Base-by-base conservation (phyloP, 2,329 filamentous ascomycete species). In the Pseudogymnoascus sp. region DNA sequence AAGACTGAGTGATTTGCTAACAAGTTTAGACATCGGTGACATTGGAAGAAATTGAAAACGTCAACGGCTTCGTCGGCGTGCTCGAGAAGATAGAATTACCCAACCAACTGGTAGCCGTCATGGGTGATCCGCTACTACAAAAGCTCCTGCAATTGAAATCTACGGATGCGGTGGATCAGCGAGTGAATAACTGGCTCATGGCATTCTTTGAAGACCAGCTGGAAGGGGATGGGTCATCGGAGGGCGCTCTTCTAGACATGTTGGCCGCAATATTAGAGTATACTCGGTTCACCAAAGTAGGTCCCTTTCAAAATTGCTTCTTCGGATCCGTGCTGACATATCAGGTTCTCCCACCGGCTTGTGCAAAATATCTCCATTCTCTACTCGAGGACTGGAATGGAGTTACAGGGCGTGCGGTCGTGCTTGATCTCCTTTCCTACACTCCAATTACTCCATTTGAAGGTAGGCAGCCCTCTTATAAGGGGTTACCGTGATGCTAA, bases 61-160 rank as follows among this genome's bases (percentile, higher is more conserved):
- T 85, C 11, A 77, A 84, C 22, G 79, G 83, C 58, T 87, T 96
- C 63, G 86, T 91, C 5, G 81, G 82, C 47, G 88, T 83, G 61
- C 73, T 96, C 7, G 90, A 95, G 66, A 88, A 81, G 66, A 85
- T 96, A 25, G 89, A 94, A 71, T 76, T 91, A 39, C 91, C 91
- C 0, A 91, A 89, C 64, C 91, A 96, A 72, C 78, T 95, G 1
- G 84, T 91, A 39, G 89, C 91, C 4, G 84, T 89, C 3, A 76
- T 95, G 12, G 83, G 82, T 1, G 89, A 95, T 68, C 87, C 87
- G 2, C 76, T 95, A 30, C 80, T 93, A 1, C 90, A 93, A 71
- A 94, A 93, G 69, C 77, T 93, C 22, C 75, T 90, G 35, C 75
- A 89, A n/a, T 75, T 89, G 30, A 80, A 82, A 58, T 82, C 86